Base-by-base conservation (phyloP, 495 filamentous ascomycete genomes). In the Aspergillus taichungensis region DNA sequence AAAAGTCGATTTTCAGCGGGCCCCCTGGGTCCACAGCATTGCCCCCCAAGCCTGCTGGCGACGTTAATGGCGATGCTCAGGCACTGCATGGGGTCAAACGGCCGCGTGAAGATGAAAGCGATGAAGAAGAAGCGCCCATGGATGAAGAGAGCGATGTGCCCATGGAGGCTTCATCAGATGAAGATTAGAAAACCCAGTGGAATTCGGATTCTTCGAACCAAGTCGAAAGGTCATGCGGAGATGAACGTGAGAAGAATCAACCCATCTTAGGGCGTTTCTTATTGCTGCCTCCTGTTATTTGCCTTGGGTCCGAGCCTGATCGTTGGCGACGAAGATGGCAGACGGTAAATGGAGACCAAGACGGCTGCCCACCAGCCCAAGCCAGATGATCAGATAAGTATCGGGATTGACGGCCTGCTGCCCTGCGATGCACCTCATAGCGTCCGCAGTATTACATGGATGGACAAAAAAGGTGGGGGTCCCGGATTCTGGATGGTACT, bases 371-470 rank as follows among this genome's bases (percentile, higher is more conserved):
- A 90, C 77, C 35, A 90, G 59, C 29, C 87, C 86, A 39, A 92
- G 66, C 87, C 88, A 94, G 33, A 85, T 67, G 64, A 83, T 75
- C 54, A 94, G 73, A 69, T 92, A 94, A 42, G 75, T 69, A 56
- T 78, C 68, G 30, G 78, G 74, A 34, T 68, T 68, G 49, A 76
- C 71, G 40, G 72, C 60, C 51, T 76, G 72, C 13, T 55, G 61
- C 31, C 64, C 69, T 46, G 63, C 57, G 43, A 77, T 55, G 35
- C 60, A 55, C 45, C 56, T 57, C 78, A 94, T 83, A 39, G 83
- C 84, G 50, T 88, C 83, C 44, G 80, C 82, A n/a, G 87, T 83
- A 58, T 85, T 77, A 70, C 88, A 94, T 14, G 88, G 88, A 64
- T 94, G 88, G 53, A 92, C 68, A 66, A 88, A 92, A 57, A 85